Evolutionary conservation across 2,329 filamentous ascomycete species (phyloP).

Genomic region (Cylindrodendrum hubeiense): DNA sequence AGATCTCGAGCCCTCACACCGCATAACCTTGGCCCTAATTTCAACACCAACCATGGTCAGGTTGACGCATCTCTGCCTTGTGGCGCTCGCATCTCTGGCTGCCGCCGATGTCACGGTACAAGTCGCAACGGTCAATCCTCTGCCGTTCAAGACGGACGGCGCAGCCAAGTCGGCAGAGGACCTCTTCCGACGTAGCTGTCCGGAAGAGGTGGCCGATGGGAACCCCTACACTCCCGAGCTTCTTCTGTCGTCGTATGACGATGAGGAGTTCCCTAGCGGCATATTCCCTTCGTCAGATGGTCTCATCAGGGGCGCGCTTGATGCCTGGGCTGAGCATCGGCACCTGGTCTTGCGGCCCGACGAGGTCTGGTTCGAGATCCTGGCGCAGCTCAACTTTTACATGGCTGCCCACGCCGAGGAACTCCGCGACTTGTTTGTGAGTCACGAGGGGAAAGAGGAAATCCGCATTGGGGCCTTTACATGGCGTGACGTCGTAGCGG

Average conservation of each 20-base stretch:
- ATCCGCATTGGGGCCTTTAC: slow-evolving; percentile 47
- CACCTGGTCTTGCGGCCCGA: slow-evolving; percentile 64
- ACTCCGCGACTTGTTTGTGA: slow-evolving; percentile 59
- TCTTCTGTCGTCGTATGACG: slow-evolving; percentile 46
- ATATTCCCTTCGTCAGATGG: slow-evolving; percentile 52
- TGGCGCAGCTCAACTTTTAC: slow-evolving; percentile 64
- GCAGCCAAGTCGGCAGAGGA: slow-evolving; percentile 45
- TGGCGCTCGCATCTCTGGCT: slow-evolving; percentile 28
- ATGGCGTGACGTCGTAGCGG: slow-evolving; percentile 44
- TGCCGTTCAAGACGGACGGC: slow-evolving; percentile 38
- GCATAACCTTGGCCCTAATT: neutral
- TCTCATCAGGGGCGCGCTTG: slow-evolving; percentile 58
- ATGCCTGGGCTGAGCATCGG: slow-evolving; percentile 63
- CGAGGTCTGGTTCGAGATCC: slow-evolving; percentile 67
- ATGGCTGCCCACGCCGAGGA: slow-evolving; percentile 61
- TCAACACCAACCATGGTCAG: slow-evolving; percentile 21
- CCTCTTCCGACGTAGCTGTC: slow-evolving; percentile 49
- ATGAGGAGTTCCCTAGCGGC: slow-evolving; percentile 26
- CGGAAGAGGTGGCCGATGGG: slow-evolving; percentile 44
- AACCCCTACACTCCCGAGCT: slow-evolving; percentile 42
- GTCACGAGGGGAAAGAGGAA: slow-evolving; percentile 56
- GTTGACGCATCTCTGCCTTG: slow-evolving; percentile 26
- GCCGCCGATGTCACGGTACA: slow-evolving; percentile 42
- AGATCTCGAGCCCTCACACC: neutral
- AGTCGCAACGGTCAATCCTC: slow-evolving; percentile 43